Conservation (phyloP, 2,329 filamentous ascomycete genomes). For the Lojkania enalia region DNA sequence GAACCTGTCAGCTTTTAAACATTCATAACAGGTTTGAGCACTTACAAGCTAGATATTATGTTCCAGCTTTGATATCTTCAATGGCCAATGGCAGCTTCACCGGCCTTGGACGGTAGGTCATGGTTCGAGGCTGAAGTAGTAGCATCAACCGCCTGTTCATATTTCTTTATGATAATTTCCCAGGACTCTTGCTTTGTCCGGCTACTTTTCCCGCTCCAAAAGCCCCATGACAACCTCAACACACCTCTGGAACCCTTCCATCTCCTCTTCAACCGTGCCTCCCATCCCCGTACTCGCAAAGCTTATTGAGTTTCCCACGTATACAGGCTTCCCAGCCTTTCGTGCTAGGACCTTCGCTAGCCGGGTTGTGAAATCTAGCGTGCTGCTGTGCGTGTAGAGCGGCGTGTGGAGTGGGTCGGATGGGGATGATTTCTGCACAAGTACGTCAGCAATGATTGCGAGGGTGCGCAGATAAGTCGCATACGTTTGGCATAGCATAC, state of each 20-base stretch:
- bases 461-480: constrained; percentile 19
- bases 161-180: not conserved
- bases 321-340: constrained; percentile 73
- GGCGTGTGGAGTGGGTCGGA: constrained; percentile 73
- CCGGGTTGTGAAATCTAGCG: constrained; percentile 83
- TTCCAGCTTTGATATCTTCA: too few relatives aligned
- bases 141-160: not conserved
- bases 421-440: constrained; percentile 44
- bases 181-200: not conserved
- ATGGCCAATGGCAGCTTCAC: too few relatives aligned
- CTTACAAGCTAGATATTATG: too few relatives aligned
- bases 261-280: constrained; percentile 87
- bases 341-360: constrained; percentile 82
- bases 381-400: constrained; percentile 74
- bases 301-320: constrained; percentile 86
- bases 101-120: too few relatives aligned
- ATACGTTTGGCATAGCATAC: constrained; percentile 88
- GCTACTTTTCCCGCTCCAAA: constrained; percentile 38
- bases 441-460: constrained; percentile 14
- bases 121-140: too few relatives aligned
- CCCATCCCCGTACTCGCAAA: constrained; percentile 74
- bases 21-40: too few relatives aligned
- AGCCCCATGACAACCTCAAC: constrained; percentile 68
- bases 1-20: too few relatives aligned
- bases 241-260: constrained; percentile 80